Evolutionary conservation across 495 filamentous ascomycete genomes (phyloP), one percentile per base, ranked within the genome.

Genomic region (Daldinia caldariorum): DNA sequence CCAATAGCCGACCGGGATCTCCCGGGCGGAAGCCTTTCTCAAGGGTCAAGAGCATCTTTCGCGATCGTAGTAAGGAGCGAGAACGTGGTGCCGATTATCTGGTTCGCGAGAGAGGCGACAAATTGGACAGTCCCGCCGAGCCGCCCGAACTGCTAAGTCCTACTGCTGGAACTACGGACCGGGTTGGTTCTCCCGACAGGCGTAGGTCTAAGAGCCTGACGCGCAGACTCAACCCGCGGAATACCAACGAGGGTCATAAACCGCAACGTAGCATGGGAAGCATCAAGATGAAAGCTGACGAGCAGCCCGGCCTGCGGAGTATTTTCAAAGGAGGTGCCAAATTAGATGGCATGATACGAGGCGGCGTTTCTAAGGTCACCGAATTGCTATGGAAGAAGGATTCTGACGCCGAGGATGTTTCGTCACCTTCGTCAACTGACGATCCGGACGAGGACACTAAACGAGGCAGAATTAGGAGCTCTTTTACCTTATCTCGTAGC

Each of bases 341-440:
- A 45, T 76, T 85, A 56, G 83, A 85, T 63, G 82, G 75, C 31
- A 79, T 85, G 59, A 64, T 85, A 61, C 80, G 82, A 6, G 83
- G 77, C 13, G 73, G 82, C 59, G 81, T 85, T 5, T 83, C 81
- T 50, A 85, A 83, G 65, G 77, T 85, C 22, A 79, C 82, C 31
- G 83, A 85, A 61, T 74, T 85, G 47, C 66, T 85, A 55, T 83
- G 82, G 81, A 78, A 80, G 54, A 83, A 76, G 54, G 81, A 85
- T 13, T 68, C 71, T 0, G 72, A 66, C 4, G 61, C 18, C 0
- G 75, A 78, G 7, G 74, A 70, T 12, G 35, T 70, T 5, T 78
- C 66, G 2, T 79, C 77, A 26, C 69, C 62, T 32, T 77, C 79
- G 9, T 78, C 80, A 4, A 79, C 78, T 7, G 76, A 79, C 13